Percentiles rank a stretch among this genome's conserved stretches.
Evolutionary conservation across 2,329 filamentous ascomycete species (phyloP).

Genomic region (Colletotrichum viniferum): DNA sequence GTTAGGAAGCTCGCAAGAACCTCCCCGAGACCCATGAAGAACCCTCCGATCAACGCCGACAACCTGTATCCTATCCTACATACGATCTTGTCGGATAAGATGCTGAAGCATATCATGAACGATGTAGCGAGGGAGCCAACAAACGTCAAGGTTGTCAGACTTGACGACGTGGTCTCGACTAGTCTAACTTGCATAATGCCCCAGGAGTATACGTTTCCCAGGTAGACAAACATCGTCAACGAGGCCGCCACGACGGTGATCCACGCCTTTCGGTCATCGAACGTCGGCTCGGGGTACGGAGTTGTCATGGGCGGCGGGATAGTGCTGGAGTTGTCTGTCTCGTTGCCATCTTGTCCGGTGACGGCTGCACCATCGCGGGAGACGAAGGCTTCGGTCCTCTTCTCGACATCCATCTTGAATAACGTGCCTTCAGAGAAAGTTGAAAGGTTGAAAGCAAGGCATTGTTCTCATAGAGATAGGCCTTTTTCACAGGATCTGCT

Average conservation of each 20-base stretch:
- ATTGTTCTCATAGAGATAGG: neutral
- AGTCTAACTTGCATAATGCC: constrained; percentile 30
- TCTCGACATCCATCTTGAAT: neutral
- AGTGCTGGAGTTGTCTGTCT: neutral
- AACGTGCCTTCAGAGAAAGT: neutral
- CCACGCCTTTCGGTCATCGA: constrained; percentile 23
- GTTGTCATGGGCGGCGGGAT: neutral
- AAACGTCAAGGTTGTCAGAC: constrained; percentile 29
- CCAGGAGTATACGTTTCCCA: constrained; percentile 33
- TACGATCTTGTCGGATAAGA: constrained; percentile 26
- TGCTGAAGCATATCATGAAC: constrained; percentile 30
- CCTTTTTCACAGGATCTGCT: neutral
- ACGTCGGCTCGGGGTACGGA: neutral
- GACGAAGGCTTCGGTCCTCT: neutral
- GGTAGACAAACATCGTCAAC: constrained; percentile 29
- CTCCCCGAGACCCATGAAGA: constrained; percentile 30
- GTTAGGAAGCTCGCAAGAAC: constrained; percentile 29
- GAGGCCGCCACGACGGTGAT: constrained; percentile 29
- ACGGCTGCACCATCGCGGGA: neutral
- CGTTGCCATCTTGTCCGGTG: neutral
- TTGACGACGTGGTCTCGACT: constrained; percentile 23
- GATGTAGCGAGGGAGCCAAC: constrained; percentile 31
- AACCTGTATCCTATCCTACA: constrained; percentile 25
- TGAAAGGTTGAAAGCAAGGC: neutral
- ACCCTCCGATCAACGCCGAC: constrained; percentile 26